phyloP scores from a whole-genome alignment of 2,329 filamentous ascomycete species.

The Botryosphaeria dothidea region DNA sequence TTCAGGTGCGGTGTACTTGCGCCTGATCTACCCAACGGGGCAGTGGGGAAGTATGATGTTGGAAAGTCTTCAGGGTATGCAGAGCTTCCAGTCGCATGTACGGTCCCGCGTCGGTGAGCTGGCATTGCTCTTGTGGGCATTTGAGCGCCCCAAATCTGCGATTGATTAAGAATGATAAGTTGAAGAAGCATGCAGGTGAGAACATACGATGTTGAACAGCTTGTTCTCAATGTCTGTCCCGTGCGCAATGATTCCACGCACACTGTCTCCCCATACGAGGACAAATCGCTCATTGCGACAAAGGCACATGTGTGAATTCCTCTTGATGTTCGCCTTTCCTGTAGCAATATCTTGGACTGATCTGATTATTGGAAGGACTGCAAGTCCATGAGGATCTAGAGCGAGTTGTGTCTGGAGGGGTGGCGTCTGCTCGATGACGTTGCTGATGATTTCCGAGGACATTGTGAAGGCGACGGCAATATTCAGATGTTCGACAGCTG shows the following conservation, averaged over 20 bases:
- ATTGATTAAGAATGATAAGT: not conserved
- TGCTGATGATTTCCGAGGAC: conserved; percentile 45
- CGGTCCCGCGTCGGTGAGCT: not conserved
- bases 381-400: conserved; percentile 1
- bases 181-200: not conserved
- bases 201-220: conserved; percentile 15
- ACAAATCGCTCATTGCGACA: conserved; percentile 44
- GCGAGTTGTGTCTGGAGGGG: conserved; percentile 41
- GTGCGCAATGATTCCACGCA: conserved; percentile 43
- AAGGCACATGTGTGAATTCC: conserved; percentile 43
- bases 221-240: conserved; percentile 30
- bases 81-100: not conserved
- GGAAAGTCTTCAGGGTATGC: not conserved
- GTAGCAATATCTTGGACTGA: conserved; percentile 38
- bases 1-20: conserved; percentile 20
- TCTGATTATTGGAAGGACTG: conserved; percentile 44
- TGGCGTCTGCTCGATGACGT: conserved; percentile 39
- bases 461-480: conserved; percentile 47
- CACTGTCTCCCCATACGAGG: conserved; percentile 47
- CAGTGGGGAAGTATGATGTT: not conserved
- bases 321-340: conserved; percentile 42
- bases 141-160: conserved; percentile 27
- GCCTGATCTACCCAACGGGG: not conserved
- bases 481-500: conserved; percentile 43
- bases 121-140: conserved; percentile 20